phyloP scores from a whole-genome alignment of 2,329 filamentous ascomycete species.

The Pestalotiopsis sp. region DNA sequence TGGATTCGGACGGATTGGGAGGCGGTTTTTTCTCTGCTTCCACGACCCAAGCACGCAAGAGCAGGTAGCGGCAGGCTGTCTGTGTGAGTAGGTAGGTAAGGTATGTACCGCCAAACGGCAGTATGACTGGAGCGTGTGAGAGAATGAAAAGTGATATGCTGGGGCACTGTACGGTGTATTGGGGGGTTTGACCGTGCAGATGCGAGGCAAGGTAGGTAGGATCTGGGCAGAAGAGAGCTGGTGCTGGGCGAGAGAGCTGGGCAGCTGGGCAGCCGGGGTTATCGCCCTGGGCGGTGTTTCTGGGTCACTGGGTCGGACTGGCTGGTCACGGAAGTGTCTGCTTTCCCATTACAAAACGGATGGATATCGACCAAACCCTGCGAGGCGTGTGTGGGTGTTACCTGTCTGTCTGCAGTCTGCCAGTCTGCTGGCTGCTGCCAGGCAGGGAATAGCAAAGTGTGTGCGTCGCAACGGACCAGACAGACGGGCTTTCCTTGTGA shows the following conservation, averaged over 20 bases:
- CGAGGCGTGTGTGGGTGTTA: neutral
- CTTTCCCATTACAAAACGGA: neutral
- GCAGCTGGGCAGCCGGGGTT: no score
- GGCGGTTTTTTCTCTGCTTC: neutral
- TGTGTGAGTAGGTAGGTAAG: neutral
- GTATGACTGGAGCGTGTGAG: neutral
- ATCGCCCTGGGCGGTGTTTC: neutral
- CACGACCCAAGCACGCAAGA: neutral
- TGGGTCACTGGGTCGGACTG: neutral
- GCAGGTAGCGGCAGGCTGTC: neutral
- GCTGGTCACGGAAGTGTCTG: neutral
- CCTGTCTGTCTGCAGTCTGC: neutral
- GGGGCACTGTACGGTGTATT: neutral
- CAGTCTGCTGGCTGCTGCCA: neutral
- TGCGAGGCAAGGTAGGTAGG: neutral
- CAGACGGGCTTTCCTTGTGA: neutral
- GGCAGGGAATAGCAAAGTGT: neutral
- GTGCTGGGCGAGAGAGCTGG: neutral
- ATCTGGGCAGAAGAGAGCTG: neutral
- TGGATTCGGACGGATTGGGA: neutral
- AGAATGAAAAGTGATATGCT: neutral
- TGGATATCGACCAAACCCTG: neutral
- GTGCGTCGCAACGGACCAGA: conserved; percentile 2
- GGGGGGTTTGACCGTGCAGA: neutral
- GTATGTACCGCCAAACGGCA: neutral